Base-by-base conservation (phyloP, 116 monocot genomes). In the Dioscorea cayenensis region DNA sequence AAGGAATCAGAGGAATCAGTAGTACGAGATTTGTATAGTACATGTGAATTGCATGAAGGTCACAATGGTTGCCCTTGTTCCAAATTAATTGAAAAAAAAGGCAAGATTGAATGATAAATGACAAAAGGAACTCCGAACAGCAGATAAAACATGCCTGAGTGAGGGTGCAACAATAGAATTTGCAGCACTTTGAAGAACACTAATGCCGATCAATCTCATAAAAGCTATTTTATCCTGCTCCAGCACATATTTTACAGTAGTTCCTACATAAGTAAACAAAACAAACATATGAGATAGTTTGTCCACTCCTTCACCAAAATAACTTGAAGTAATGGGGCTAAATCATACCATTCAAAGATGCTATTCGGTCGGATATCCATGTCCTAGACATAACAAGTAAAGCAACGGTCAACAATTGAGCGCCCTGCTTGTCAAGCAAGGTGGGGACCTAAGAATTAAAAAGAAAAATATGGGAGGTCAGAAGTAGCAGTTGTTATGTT, bases 331-430 rank as follows among this genome's bases (percentile, higher is more conserved):
- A 59, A 59, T 19, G 21, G 17, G 17, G 6, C 23, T 5, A 21
- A 23, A 62, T 21, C 20, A 62, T 62, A 62, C 99, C 99, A 89
- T 99, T 99, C 67, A 99, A 79, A 38, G 99, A 94, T 73, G 99
- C 99, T 78, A 99, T 99, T 18, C 99, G 88, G 74, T 99, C 99
- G n/a, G 99, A 91, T 66, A 99, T 99, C 89, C 82, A 91, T 61
- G 99, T 99, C 66, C 99, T 86, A 23, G 99, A 99, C 65, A 99
- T 72, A 73, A 99, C 99, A 75, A 99, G 91, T 32, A 91, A 77
- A 75, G 89, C 81, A 78, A 99, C 89, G 37, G 91, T 87, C 77
- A 99, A 81, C 62, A 99, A 76, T 50, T 91, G 87, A 49, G 89
- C 94, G 73, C 99, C 99, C 80, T 99, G 99, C 73, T 77, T 91